phyloP scores from a whole-genome alignment of 169 alveolate genomes.

The Plasmodium yoelii region DNA sequence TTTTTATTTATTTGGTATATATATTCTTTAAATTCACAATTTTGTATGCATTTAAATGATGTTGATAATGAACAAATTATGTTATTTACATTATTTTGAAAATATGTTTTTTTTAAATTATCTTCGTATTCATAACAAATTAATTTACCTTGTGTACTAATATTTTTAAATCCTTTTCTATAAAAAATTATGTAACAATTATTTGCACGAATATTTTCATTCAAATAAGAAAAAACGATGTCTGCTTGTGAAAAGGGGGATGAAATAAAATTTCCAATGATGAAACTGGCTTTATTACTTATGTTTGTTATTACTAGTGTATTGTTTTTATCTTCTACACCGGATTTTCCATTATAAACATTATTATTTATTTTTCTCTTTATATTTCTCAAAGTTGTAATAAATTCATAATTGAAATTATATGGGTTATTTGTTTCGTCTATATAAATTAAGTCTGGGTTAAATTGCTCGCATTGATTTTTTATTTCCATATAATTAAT shows the following conservation, averaged over 20 bases:
- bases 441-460: conserved; percentile 37
- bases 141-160: conserved; percentile 42
- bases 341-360: too few species aligned
- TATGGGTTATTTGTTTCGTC: conserved; percentile 74
- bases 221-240: conserved; percentile 50
- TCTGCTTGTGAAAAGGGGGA: conserved; percentile 59
- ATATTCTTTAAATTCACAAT: conserved; percentile 52
- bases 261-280: conserved; percentile 32
- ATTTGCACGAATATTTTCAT: conserved; percentile 71
- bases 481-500: conserved; percentile 29
- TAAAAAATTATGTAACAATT: conserved; percentile 54
- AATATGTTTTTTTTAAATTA: conserved; percentile 36
- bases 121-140: conserved; percentile 58
- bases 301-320: conserved; percentile 43
- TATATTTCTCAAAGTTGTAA: conserved; percentile 25
- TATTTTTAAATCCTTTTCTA: conserved; percentile 44
- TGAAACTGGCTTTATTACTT: conserved; percentile 60
- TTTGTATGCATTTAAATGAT: conserved; percentile 65
- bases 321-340: background rate
- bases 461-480: conserved; percentile 21
- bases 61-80: conserved; percentile 38
- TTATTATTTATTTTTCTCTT: background rate
- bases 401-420: conserved; percentile 32
- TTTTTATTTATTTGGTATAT: conserved; percentile 29
- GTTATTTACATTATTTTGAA: conserved; percentile 37